A percentile compares a stretch with the other conserved stretches of the same genome.
Evolutionary conservation across 352 stramenopile genomes (phyloP).

Genomic region (Peronospora tabacina): DNA sequence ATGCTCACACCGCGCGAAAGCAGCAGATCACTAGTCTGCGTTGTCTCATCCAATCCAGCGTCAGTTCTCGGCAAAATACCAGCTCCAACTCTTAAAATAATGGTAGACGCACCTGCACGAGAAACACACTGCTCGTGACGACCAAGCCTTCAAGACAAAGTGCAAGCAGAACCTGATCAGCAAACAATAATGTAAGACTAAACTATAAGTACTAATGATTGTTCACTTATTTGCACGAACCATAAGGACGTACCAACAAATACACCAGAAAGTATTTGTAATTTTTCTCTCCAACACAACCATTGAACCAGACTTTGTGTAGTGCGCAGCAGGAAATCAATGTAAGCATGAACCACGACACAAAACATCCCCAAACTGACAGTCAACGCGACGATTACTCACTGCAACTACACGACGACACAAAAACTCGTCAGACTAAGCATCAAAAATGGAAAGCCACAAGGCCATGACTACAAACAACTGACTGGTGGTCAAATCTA

Average conservation of each 20-base stretch:
- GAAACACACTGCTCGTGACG: conserved; percentile 46
- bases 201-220: neutral
- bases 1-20: conserved; percentile 14
- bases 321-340: neutral
- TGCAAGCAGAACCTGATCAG: conserved; percentile 33
- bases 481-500: conserved; percentile 88
- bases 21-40: conserved; percentile 37
- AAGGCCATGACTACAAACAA: neutral
- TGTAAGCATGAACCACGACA: neutral
- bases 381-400: neutral
- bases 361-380: neutral
- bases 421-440: conserved; percentile 4
- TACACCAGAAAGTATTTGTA: conserved; percentile 70
- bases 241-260: conserved; percentile 28
- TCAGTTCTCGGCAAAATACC: neutral
- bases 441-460: neutral
- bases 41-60: neutral
- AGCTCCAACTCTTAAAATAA: neutral
- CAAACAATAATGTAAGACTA: neutral
- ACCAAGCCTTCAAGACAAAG: conserved; percentile 47
- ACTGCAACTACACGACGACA: conserved; percentile 26
- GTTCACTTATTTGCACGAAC: neutral
- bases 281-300: conserved; percentile 75
- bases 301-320: conserved; percentile 74
- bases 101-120: conserved; percentile 30